Conservation (phyloP, 208 protist genomes). For the Leishmania major region DNA sequence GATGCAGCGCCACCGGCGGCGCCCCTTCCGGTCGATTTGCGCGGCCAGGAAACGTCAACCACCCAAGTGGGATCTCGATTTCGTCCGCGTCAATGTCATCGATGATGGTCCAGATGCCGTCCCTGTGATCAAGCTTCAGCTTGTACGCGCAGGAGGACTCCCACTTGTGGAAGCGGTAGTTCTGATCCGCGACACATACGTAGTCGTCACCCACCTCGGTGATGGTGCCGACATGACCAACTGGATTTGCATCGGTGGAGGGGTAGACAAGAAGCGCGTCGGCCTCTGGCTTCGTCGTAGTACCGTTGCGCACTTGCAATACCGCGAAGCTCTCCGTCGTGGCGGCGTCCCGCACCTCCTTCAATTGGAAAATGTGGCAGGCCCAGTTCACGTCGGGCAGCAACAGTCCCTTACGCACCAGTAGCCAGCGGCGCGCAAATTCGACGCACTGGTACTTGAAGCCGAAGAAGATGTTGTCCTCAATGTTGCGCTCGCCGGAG, state of each 20-base stretch:
- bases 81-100: constrained; percentile 59
- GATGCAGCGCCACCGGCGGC: constrained; percentile 52
- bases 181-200: constrained; percentile 86
- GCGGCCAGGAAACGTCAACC: constrained; percentile 82
- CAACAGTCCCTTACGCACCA: constrained; percentile 76
- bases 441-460: constrained; percentile 93
- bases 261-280: constrained; percentile 85
- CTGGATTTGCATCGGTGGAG: constrained; percentile 42
- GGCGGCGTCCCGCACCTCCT: constrained; percentile 60
- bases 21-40: constrained; percentile 53
- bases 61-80: constrained; percentile 72
- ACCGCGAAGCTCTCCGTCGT: constrained; percentile 59
- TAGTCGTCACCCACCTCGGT: constrained; percentile 87
- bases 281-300: constrained; percentile 56
- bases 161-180: constrained; percentile 89
- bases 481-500: constrained; percentile 82
- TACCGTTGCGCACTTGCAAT: constrained; percentile 59
- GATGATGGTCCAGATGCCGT: constrained; percentile 68
- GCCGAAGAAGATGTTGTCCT: constrained; percentile 77
- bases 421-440: constrained; percentile 87
- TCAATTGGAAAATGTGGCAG: constrained; percentile 77
- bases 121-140: constrained; percentile 51
- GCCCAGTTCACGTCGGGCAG: constrained; percentile 86
- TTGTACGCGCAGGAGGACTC: constrained; percentile 55
- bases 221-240: constrained; percentile 84